Percentiles rank a stretch among this genome's conserved stretches.
These are phyloP conservation scores for Cymbidium sinense DNA, from an alignment of 106 monocot genomes.

Conservation along the genomic window DNA sequence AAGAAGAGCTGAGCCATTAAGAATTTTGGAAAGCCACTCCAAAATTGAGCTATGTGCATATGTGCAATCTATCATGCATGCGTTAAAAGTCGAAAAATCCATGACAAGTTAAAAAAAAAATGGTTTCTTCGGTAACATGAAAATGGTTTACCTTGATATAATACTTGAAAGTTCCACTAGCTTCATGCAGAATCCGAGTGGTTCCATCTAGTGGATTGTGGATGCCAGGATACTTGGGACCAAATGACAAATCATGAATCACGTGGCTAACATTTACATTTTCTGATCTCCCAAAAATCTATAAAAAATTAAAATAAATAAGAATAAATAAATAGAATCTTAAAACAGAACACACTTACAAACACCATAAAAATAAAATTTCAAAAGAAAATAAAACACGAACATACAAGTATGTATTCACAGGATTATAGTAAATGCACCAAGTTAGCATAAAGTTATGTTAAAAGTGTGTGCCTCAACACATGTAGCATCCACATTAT, in stretches of 20 bases:
- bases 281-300: conserved; percentile 79
- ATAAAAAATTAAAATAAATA: conserved; percentile 5
- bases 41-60: not conserved
- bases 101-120: too few species aligned
- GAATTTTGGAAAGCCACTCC: not conserved
- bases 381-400: not conserved
- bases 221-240: conserved; percentile 89
- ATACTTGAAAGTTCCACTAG: conserved; percentile 92
- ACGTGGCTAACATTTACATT: conserved; percentile 93
- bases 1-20: not conserved
- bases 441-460: not conserved
- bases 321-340: not conserved
- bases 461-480: not conserved
- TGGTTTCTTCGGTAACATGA: too few species aligned
- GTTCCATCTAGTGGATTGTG: conserved; percentile 96
- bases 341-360: not conserved
- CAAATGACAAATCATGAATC: conserved; percentile 94
- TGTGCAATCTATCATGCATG: not conserved
- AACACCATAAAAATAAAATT: not conserved
- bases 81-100: not conserved
- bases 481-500: not conserved
- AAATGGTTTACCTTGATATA: conserved; percentile 80
- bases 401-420: not conserved
- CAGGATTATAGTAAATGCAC: not conserved
- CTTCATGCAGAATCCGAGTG: conserved; percentile 56